These are phyloP conservation scores for Beauveria bassiana DNA, from an alignment of 2,329 filamentous ascomycete species.

Conservation along the genomic window DNA sequence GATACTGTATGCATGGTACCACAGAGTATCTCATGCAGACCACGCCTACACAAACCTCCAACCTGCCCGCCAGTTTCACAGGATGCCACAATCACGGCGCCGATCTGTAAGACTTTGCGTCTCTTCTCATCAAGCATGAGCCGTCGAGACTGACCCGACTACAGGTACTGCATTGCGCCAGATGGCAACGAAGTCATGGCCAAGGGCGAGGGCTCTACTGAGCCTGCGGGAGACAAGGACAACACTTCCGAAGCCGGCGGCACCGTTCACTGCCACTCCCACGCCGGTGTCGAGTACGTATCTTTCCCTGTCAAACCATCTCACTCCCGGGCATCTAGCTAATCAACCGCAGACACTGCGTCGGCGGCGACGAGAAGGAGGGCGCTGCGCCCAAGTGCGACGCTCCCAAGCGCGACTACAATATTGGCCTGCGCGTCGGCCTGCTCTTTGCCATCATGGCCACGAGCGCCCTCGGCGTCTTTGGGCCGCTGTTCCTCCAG, in stretches of 20 bases:
- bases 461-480: constrained; percentile 61
- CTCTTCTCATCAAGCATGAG: not conserved
- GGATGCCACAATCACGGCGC: constrained; percentile 55
- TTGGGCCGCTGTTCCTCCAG: constrained; percentile 56
- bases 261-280: constrained; percentile 59
- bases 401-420: constrained; percentile 46
- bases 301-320: no score
- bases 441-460: constrained; percentile 64
- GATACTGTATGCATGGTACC: constrained; percentile 36
- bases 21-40: constrained; percentile 36
- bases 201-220: constrained; percentile 27
- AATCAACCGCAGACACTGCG: constrained; percentile 45
- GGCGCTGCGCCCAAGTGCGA: constrained; percentile 36
- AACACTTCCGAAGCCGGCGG: constrained; percentile 15
- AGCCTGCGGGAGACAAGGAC: constrained; percentile 13
- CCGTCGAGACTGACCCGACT: not conserved
- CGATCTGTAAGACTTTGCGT: constrained; percentile 39
- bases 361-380: constrained; percentile 35
- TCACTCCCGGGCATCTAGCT: constrained; percentile 4
- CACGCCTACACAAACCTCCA: constrained; percentile 45
- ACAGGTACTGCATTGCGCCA: constrained; percentile 54
- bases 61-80: constrained; percentile 53
- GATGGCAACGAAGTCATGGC: constrained; percentile 55
- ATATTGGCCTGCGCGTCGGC: constrained; percentile 60
- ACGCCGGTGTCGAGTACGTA: constrained; percentile 64